phyloP scores from a whole-genome alignment of 345 rosid species.

The Pistacia atlantica region DNA sequence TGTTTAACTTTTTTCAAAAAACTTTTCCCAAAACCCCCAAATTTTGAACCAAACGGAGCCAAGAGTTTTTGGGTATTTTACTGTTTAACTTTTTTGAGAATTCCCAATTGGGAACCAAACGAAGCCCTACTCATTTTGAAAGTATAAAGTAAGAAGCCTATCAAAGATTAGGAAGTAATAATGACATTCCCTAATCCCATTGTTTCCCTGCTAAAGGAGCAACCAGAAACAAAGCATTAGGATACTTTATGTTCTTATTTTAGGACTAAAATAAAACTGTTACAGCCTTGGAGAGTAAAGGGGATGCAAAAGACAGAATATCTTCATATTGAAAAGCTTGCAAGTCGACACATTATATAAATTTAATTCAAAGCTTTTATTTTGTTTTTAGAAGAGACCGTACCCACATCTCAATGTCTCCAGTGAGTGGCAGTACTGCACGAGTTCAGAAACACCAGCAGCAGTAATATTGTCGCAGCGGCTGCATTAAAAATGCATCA shows the following conservation, averaged over 20 bases:
- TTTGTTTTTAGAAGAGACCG: background rate
- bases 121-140: background rate
- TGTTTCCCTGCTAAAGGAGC: background rate
- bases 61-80: no score
- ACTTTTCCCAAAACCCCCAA: no score
- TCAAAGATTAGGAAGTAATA: background rate
- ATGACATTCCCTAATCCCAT: background rate
- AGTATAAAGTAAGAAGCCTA: background rate
- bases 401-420: constrained; percentile 92
- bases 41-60: no score
- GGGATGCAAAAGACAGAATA: background rate
- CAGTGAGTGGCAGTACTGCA: constrained; percentile 64
- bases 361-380: constrained; percentile 4
- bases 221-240: background rate
- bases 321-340: background rate
- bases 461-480: constrained; percentile 61
- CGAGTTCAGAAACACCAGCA: constrained; percentile 64
- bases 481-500: constrained; percentile 46
- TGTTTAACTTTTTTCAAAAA: no score
- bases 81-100: no score
- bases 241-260: background rate
- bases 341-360: background rate
- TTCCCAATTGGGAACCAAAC: no score
- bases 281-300: background rate
- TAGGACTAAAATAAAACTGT: background rate